Conservation (phyloP, 495 filamentous ascomycete species). For the Hyaloscypha finlandica region DNA sequence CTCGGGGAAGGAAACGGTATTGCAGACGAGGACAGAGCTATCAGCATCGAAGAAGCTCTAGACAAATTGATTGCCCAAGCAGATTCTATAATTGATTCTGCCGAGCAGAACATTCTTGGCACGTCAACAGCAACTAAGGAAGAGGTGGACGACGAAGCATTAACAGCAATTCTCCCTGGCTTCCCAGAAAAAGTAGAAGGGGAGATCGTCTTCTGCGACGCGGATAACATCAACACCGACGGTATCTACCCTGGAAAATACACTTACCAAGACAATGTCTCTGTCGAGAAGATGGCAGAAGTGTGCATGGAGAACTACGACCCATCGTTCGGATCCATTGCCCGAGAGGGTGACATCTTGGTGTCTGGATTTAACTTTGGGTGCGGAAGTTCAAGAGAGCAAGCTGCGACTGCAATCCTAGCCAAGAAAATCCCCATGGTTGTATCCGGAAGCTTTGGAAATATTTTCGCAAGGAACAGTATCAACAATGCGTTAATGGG, state of each 20-base stretch:
- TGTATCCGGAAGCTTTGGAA: constrained; percentile 82
- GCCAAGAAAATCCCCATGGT: constrained; percentile 85
- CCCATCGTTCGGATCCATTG: constrained; percentile 58
- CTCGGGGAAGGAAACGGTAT: constrained; percentile 72
- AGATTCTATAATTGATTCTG: constrained; percentile 61
- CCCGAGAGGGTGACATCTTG: constrained; percentile 71
- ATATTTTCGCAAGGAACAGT: constrained; percentile 84
- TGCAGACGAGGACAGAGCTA: constrained; percentile 57
- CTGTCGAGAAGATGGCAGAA: constrained; percentile 75
- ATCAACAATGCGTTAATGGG: constrained; percentile 93
- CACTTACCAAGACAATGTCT: constrained; percentile 86
- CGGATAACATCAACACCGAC: constrained; percentile 77
- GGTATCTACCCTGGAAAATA: constrained; percentile 90
- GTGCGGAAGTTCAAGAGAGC: constrained; percentile 78
- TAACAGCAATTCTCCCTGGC: constrained; percentile 66
- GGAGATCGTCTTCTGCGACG: constrained; percentile 71
- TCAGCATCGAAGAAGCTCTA: constrained; percentile 65
- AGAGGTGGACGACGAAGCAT: constrained; percentile 33
- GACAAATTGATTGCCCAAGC: constrained; percentile 67
- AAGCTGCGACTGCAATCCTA: constrained; percentile 86
- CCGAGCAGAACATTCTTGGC: constrained; percentile 43
- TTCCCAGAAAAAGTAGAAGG: constrained; percentile 67
- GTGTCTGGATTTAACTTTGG: constrained; percentile 92
- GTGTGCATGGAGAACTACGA: constrained; percentile 97
- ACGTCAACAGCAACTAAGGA: constrained; percentile 26